Base-by-base conservation (phyloP, 345 rosid species). In the Aurinia saxatilis region DNA sequence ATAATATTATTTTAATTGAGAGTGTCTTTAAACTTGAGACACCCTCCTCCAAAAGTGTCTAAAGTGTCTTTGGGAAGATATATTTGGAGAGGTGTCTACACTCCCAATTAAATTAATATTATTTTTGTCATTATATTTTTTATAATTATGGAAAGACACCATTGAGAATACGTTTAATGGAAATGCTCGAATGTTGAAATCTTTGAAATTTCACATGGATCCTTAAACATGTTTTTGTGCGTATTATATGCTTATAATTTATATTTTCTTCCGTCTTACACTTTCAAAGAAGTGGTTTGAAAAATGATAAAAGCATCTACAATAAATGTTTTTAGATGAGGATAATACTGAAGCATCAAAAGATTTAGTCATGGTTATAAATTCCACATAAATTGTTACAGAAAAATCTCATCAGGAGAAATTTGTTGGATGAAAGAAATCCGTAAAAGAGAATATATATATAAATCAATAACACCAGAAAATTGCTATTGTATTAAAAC, bases 361-460 rank as follows among this genome's bases (percentile, higher is more conserved):
- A 29, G 69, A 70, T 70, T 62, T 73, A 60, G 70, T 56, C 66
- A 35, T 16, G 35, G 25, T 10, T 29, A 58, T 60, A 60, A 44
- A 60, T 17, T 66, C 38, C 52, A 21, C 67, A 74, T 40, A 63
- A 14, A 41, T 29, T 41, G 15, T 30, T 11, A 4, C 7, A 35
- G 44, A 14, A 42, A 39, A 56, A 8, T 38, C n/a, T n/a, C n/a
- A 8, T 23, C 13, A 40, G 36, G 48, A 57, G 47, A 39, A 38
- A 44, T 44, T 31, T 45, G 38, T 10, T 45, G 23, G 51, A 40
- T 31, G 66, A 61, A 78, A 80, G 77, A 63, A 54, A 62, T 33
- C 72, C 73, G 78, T 75, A 5, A 35, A 21, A 73, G 77, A 78
- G 80, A n/a, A n/a, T n/a, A n/a, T n/a, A n/a, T n/a, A n/a, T n/a